Conservation (phyloP, 257 asterid species). For the Cruciata laevipes region DNA sequence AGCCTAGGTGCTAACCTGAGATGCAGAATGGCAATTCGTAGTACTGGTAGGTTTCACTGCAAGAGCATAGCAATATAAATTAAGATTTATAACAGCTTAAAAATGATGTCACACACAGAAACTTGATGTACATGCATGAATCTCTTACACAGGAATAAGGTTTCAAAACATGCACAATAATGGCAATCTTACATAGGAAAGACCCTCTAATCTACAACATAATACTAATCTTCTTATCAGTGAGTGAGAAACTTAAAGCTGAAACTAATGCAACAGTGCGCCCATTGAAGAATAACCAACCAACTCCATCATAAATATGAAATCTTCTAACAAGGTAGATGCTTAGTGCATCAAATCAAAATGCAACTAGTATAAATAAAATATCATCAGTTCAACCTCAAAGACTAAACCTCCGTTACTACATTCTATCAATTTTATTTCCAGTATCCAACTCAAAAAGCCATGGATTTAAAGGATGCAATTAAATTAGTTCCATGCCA, state of each 20-base stretch:
- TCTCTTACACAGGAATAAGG: not conserved
- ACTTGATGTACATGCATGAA: not conserved
- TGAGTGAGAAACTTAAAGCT: not conserved
- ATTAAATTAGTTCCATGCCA: not conserved
- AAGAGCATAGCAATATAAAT: conserved; percentile 32
- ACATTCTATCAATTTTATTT: not conserved
- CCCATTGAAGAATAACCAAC: not conserved
- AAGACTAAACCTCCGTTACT: not conserved
- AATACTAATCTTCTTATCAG: too few relatives aligned
- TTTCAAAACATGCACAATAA: not conserved
- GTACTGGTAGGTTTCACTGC: conserved; percentile 90
- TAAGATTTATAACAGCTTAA: conserved; percentile 18
- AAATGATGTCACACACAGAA: conserved; percentile 8
- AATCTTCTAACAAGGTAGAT: not conserved
- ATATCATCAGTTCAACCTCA: not conserved
- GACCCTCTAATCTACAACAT: not conserved
- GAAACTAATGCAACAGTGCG: not conserved
- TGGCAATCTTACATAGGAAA: not conserved
- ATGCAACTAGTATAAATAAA: not conserved
- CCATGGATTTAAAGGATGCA: not conserved
- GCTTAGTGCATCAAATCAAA: not conserved
- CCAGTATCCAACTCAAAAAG: not conserved
- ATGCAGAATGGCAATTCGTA: conserved; percentile 82
- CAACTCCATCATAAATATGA: not conserved
- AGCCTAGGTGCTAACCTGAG: conserved; percentile 66